These are phyloP conservation scores for Rhinocladiella similis DNA, from an alignment of 2,329 filamentous ascomycete genomes.

Conservation along the genomic window DNA sequence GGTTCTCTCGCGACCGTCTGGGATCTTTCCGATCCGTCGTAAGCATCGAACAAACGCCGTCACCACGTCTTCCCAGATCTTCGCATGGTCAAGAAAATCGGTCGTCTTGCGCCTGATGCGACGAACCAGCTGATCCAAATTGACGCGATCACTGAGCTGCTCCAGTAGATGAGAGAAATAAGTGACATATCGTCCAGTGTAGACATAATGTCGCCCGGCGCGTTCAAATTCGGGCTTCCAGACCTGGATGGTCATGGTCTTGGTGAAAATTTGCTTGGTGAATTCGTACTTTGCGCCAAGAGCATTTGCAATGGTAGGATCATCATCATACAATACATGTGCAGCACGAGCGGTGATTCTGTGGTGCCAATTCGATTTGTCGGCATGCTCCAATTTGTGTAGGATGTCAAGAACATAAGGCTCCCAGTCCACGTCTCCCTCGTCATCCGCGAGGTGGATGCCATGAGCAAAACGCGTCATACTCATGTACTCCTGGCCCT, in stretches of 20 bases:
- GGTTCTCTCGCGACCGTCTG: constrained; percentile 62
- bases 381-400: constrained; percentile 63
- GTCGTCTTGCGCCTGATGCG: constrained; percentile 78
- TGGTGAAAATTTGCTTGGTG: constrained; percentile 83
- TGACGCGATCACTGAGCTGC: constrained; percentile 71
- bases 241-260: constrained; percentile 91
- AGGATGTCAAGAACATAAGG: constrained; percentile 62
- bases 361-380: constrained; percentile 95
- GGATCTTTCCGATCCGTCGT: constrained; percentile 57
- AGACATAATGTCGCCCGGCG: constrained; percentile 85
- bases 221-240: constrained; percentile 91
- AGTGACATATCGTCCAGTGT: constrained; percentile 80
- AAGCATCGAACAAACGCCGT: constrained; percentile 60
- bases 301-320: constrained; percentile 52
- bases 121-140: constrained; percentile 74
- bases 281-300: constrained; percentile 73
- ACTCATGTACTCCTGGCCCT: constrained; percentile 52
- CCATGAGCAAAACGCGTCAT: constrained; percentile 58
- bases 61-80: constrained; percentile 64
- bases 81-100: constrained; percentile 66
- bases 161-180: constrained; percentile 77
- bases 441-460: constrained; percentile 48
- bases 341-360: constrained; percentile 74
- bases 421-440: constrained; percentile 56
- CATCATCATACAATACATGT: constrained; percentile 61